Evolutionary conservation across 345 rosid species (phyloP).

Genomic region (Bruguiera parviflora): DNA sequence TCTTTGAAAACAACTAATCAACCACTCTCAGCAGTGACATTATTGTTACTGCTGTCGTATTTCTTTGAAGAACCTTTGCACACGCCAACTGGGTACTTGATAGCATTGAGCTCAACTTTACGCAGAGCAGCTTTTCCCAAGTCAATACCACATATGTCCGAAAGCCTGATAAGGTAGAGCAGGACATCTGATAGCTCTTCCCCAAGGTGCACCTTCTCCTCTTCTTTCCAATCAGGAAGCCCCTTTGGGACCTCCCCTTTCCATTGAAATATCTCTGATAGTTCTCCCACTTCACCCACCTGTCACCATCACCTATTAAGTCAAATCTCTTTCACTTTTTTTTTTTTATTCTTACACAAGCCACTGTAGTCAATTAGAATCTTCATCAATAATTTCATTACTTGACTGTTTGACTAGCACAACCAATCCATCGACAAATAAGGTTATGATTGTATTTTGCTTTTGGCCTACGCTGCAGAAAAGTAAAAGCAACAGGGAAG

Average conservation of each 20-base stretch:
- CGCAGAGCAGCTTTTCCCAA: conserved; percentile 80
- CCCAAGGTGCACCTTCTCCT: conserved; percentile 75
- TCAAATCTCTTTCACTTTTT: background rate
- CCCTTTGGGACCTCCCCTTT: conserved; percentile 89
- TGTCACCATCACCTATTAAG: conserved; percentile 14
- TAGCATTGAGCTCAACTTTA: conserved; percentile 69
- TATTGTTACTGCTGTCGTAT: conserved; percentile 1
- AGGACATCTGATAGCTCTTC: conserved; percentile 92
- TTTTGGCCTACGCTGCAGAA: too few species aligned
- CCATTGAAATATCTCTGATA: conserved; percentile 97
- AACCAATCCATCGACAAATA: too few species aligned
- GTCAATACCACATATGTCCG: conserved; percentile 76
- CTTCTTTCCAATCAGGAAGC: conserved; percentile 81
- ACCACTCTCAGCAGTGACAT: conserved; percentile 7
- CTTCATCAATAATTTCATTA: too few species aligned
- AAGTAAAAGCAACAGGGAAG: background rate
- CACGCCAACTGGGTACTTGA: conserved; percentile 61
- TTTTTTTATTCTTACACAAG: background rate
- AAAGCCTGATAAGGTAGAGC: conserved; percentile 83
- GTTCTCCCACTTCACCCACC: conserved; percentile 95
- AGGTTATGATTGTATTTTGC: too few species aligned
- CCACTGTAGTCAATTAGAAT: background rate
- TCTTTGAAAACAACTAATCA: background rate
- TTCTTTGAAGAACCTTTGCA: conserved; percentile 18
- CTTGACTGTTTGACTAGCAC: too few species aligned